These are phyloP conservation scores for Suhomyces pyralidae DNA, from an alignment of 805 yeast genomes.

Conservation along the genomic window DNA sequence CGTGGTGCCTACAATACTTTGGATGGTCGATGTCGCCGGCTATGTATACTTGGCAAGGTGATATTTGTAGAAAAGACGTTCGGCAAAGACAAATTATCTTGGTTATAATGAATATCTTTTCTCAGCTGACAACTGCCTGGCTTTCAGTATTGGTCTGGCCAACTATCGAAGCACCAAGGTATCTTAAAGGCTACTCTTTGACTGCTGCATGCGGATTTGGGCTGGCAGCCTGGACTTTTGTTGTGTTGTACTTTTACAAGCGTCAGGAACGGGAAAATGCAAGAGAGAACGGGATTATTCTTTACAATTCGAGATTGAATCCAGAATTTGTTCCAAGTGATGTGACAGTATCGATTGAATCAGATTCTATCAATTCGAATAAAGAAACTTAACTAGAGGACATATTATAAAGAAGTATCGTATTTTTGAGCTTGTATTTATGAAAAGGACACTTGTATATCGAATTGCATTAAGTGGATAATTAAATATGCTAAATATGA, in stretches of 20 bases:
- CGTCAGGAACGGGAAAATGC: constrained; percentile 18
- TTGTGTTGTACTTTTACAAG: constrained; percentile 20
- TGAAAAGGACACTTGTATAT: too few relatives aligned
- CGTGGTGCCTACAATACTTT: constrained; percentile 21
- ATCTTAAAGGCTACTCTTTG: constrained; percentile 20
- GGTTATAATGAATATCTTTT: constrained; percentile 19
- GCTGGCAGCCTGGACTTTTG: constrained; percentile 15
- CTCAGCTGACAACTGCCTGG: constrained; percentile 23
- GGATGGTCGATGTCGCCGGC: constrained; percentile 22
- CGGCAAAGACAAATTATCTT: constrained; percentile 20
- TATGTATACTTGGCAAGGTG: constrained; percentile 22
- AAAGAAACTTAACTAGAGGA: too few relatives aligned
- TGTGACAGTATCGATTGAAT: background rate
- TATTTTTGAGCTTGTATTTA: too few relatives aligned
- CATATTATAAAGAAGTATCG: too few relatives aligned
- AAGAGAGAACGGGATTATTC: constrained; percentile 17
- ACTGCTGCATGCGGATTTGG: constrained; percentile 12
- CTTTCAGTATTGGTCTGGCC: constrained; percentile 18
- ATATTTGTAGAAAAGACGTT: constrained; percentile 19
- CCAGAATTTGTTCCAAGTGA: constrained; percentile 12
- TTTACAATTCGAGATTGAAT: constrained; percentile 18
- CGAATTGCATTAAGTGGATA: too few relatives aligned
- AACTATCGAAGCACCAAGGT: constrained; percentile 22
- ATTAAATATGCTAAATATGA: too few relatives aligned
- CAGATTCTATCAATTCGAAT: background rate